Percentiles rank a stretch among this genome's conserved stretches.
phyloP scores from a whole-genome alignment of 192 early-diverging fungal genomes.

The Gryganskiella cystojenkinii region DNA sequence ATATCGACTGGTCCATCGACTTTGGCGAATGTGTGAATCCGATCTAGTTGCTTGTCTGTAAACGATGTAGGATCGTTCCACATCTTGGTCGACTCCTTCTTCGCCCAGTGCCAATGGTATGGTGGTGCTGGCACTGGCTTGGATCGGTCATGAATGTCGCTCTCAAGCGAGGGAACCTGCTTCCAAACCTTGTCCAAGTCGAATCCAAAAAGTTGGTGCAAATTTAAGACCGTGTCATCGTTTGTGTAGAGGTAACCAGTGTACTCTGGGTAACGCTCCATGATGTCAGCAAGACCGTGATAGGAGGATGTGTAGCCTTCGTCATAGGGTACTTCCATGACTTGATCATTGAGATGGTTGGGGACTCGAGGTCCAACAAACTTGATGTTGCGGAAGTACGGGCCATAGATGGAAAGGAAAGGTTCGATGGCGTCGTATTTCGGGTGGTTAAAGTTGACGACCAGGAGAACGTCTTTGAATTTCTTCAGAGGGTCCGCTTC shows the following conservation, averaged over 20 bases:
- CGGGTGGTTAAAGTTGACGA: slow-evolving; percentile 14
- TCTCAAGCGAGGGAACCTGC: neutral
- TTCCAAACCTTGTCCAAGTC: slow-evolving; percentile 9
- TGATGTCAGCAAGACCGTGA: slow-evolving; percentile 3
- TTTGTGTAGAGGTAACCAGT: slow-evolving; percentile 8
- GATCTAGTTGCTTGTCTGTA: neutral
- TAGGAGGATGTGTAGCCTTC: neutral
- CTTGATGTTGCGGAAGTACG: slow-evolving; percentile 11
- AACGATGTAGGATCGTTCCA: neutral
- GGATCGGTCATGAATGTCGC: neutral
- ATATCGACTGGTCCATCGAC: slow-evolving; percentile 5
- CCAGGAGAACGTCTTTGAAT: slow-evolving; percentile 10
- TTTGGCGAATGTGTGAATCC: neutral
- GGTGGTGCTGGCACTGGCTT: neutral
- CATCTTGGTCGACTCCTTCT: neutral
- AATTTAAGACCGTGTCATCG: slow-evolving; percentile 6
- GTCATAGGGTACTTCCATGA: no score
- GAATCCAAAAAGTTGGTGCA: neutral
- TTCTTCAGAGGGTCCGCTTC: no score
- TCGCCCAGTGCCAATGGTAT: neutral
- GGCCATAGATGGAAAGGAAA: slow-evolving; percentile 9
- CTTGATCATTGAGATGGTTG: no score
- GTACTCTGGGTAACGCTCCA: slow-evolving; percentile 8
- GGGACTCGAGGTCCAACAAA: neutral
- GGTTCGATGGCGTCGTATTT: slow-evolving; percentile 6